Conservation (phyloP, 1,139 yeast genomes). For the Candida sojae region DNA sequence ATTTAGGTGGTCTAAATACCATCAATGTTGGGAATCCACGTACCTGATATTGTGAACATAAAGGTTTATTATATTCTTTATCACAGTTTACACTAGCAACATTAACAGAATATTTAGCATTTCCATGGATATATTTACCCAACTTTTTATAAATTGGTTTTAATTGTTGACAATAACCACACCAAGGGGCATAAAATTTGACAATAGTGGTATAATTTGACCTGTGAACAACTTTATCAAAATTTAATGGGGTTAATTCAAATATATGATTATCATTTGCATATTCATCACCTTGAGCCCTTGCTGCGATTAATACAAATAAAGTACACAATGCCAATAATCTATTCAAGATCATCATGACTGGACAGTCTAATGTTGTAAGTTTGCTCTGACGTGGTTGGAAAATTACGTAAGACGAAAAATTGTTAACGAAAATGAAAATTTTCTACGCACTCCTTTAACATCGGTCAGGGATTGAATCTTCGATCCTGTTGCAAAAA, state of each 20-base stretch:
- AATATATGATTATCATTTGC: constrained; percentile 48
- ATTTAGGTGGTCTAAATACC: constrained; percentile 82
- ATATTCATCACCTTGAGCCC: constrained; percentile 29
- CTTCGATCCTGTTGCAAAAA: neutral
- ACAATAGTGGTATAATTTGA: constrained; percentile 82
- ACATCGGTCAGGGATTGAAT: neutral
- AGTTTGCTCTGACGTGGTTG: neutral
- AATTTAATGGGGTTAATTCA: constrained; percentile 58
- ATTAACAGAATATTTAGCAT: constrained; percentile 57
- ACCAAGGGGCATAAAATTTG: constrained; percentile 98
- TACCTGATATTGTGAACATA: constrained; percentile 69
- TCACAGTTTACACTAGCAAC: constrained; percentile 92
- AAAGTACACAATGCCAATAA: constrained; percentile 6
- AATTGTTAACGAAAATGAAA: neutral
- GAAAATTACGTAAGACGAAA: neutral
- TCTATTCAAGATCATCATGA: neutral
- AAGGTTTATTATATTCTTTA: constrained; percentile 57
- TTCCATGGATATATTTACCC: constrained; percentile 54
- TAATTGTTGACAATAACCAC: constrained; percentile 73
- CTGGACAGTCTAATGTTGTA: neutral
- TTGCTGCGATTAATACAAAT: constrained; percentile 9
- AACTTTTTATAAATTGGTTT: constrained; percentile 60
- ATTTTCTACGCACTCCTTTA: too few species aligned
- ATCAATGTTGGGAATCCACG: constrained; percentile 81
- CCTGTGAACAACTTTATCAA: constrained; percentile 62